Evolutionary conservation across 805 yeast species (phyloP).

Genomic region (Metschnikowia drakensbergensis): DNA sequence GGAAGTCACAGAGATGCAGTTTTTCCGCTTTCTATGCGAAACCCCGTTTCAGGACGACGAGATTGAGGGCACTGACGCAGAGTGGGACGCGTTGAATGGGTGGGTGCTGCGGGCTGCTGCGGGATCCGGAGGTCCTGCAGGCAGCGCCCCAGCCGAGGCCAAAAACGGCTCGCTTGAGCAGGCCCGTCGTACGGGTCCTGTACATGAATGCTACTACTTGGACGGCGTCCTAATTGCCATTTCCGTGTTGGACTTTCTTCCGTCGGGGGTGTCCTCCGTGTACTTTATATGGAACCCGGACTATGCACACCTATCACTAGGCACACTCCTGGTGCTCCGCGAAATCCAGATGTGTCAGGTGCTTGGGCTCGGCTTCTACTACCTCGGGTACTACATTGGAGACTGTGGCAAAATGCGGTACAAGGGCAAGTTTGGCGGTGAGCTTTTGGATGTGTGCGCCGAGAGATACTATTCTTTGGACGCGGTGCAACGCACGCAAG

Average conservation of each 20-base stretch:
- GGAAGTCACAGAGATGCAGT: constrained; percentile 45
- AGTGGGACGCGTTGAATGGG: constrained; percentile 41
- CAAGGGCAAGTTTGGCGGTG: constrained; percentile 76
- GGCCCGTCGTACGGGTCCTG: constrained; percentile 48
- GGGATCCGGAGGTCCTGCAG: constrained; percentile 2
- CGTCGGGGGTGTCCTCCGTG: constrained; percentile 74
- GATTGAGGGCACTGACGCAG: constrained; percentile 19
- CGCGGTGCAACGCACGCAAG: constrained; percentile 17
- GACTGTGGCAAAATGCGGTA: constrained; percentile 82
- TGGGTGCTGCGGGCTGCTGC: constrained; percentile 34
- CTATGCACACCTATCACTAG: constrained; percentile 62
- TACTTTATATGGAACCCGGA: constrained; percentile 89
- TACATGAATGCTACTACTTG: constrained; percentile 74
- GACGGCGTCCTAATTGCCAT: constrained; percentile 65
- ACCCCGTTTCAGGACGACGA: constrained; percentile 50
- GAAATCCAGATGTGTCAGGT: constrained; percentile 57
- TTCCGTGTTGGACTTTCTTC: constrained; percentile 73
- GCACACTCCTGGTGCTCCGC: constrained; percentile 70
- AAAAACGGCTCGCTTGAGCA: not conserved
- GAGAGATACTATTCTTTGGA: constrained; percentile 41
- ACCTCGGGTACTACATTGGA: constrained; percentile 75
- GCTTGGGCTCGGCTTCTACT: constrained; percentile 53
- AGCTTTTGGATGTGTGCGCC: constrained; percentile 54
- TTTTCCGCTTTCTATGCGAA: constrained; percentile 64
- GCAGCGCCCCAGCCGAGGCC: constrained; percentile 4